Percentiles rank a stretch among this genome's conserved stretches.
These are phyloP conservation scores for Diplodia seriata DNA, from an alignment of 2,329 filamentous ascomycete genomes.

Conservation along the genomic window DNA sequence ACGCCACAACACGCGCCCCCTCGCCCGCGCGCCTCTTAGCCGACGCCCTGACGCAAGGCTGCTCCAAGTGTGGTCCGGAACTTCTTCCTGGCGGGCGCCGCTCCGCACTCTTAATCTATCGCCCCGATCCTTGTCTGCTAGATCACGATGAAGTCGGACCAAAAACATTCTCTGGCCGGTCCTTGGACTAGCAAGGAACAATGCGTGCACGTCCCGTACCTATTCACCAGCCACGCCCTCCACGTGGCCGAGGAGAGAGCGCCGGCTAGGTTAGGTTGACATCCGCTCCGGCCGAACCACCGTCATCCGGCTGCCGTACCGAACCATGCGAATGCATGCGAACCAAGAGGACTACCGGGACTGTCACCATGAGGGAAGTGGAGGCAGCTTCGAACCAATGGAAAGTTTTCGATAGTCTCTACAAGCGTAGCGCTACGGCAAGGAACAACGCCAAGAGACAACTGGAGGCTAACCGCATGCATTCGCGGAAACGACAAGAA, in stretches of 20 bases:
- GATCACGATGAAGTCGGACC: not conserved
- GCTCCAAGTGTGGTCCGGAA: not conserved
- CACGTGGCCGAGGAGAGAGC: slow-evolving; percentile 7
- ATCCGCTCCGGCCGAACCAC: not conserved
- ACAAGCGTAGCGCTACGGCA: slow-evolving; percentile 21
- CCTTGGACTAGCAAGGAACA: not conserved
- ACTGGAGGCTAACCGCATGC: slow-evolving; percentile 7
- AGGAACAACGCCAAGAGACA: not conserved
- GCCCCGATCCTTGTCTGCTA: not conserved
- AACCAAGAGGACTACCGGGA: not conserved
- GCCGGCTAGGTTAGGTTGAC: not conserved
- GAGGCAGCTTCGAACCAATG: too few relatives aligned
- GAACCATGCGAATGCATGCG: not conserved
- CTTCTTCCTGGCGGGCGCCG: not conserved
- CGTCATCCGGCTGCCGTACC: not conserved
- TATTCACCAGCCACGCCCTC: slow-evolving; percentile 5
- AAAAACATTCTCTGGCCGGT: not conserved
- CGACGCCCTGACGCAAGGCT: slow-evolving; percentile 1
- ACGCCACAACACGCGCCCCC: not conserved
- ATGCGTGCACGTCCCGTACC: not conserved
- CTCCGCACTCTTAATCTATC: slow-evolving; percentile 1
- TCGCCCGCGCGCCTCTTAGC: not conserved
- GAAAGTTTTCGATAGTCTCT: slow-evolving; percentile 14
- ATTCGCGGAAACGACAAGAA: not conserved
- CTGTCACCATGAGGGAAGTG: not conserved